Evolutionary conservation across 352 stramenopile species (phyloP).

Genomic region (Globisporangium echinulatum): DNA sequence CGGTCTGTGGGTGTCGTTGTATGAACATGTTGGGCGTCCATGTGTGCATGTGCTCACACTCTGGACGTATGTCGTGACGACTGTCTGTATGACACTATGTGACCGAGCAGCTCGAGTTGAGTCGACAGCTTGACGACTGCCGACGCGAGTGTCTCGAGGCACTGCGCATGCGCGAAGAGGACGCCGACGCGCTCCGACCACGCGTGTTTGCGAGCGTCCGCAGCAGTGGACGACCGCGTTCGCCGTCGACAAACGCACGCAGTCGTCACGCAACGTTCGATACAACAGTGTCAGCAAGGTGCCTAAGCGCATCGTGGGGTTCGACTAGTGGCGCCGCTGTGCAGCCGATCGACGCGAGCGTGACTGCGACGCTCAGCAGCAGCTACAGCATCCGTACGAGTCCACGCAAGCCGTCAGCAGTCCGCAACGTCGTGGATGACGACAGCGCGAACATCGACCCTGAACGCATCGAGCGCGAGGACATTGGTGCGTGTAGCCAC

Average conservation of each 20-base stretch:
- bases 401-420: slow-evolving; percentile 3
- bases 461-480: slow-evolving; percentile 12
- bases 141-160: slow-evolving; percentile 35
- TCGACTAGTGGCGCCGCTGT: background rate
- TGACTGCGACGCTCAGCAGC: background rate
- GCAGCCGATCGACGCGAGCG: slow-evolving; percentile 12
- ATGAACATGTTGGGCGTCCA: too few relatives aligned
- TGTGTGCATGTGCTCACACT: background rate
- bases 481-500: slow-evolving; percentile 19
- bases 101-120: slow-evolving; percentile 18
- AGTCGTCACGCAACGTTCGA: background rate
- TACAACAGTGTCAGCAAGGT: background rate
- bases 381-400: too few relatives aligned
- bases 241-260: background rate
- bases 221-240: slow-evolving; percentile 14
- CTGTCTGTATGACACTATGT: background rate
- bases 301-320: too few relatives aligned
- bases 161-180: slow-evolving; percentile 70
- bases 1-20: too few relatives aligned
- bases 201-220: slow-evolving; percentile 28
- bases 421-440: slow-evolving; percentile 13
- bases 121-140: slow-evolving; percentile 31
- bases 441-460: slow-evolving; percentile 3
- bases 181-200: slow-evolving; percentile 39
- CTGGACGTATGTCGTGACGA: background rate